Percentiles rank a stretch among this genome's conserved stretches.
Evolutionary conservation across 352 stramenopile species (phyloP).

Genomic region (Phytophthora aleatoria): DNA sequence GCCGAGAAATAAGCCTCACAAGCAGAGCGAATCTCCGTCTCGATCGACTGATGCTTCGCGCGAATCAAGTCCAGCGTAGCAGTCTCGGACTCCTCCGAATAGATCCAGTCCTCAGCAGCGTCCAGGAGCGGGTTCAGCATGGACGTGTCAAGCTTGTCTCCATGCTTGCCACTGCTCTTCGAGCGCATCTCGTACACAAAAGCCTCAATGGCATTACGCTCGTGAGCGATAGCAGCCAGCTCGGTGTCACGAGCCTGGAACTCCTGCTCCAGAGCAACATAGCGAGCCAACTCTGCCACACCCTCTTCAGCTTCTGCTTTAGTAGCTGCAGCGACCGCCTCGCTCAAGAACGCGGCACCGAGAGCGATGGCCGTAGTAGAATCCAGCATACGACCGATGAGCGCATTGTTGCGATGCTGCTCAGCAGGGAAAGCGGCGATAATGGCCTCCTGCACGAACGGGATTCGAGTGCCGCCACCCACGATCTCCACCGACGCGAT

Average conservation of each 20-base stretch:
- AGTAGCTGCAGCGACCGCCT: slow-evolving; percentile 25
- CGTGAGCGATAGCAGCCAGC: slow-evolving; percentile 72
- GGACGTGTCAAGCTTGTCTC: slow-evolving; percentile 67
- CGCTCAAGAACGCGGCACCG: slow-evolving; percentile 62
- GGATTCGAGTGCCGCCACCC: slow-evolving; percentile 89
- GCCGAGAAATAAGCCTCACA: slow-evolving; percentile 78
- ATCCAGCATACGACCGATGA: slow-evolving; percentile 89
- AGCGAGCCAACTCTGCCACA: slow-evolving; percentile 36
- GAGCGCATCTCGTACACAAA: slow-evolving; percentile 92
- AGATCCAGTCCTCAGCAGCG: slow-evolving; percentile 91
- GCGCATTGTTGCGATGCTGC: slow-evolving; percentile 31
- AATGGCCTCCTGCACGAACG: slow-evolving; percentile 81
- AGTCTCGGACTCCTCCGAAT: slow-evolving; percentile 85
- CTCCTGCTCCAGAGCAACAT: slow-evolving; percentile 61
- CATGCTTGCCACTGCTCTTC: slow-evolving; percentile 73
- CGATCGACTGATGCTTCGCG: slow-evolving; percentile 60
- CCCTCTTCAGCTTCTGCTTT: slow-evolving; percentile 29
- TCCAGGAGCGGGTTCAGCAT: slow-evolving; percentile 76
- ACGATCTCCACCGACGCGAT: slow-evolving; percentile 89
- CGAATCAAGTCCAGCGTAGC: slow-evolving; percentile 64
- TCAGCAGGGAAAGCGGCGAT: slow-evolving; percentile 59
- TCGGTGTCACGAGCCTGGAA: slow-evolving; percentile 79
- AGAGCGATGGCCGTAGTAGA: slow-evolving; percentile 85
- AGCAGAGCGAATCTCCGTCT: slow-evolving; percentile 50
- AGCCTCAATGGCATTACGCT: slow-evolving; percentile 90